These are phyloP conservation scores for Exserohilum rostratum DNA, from an alignment of 2,329 filamentous ascomycete species.

Conservation along the genomic window DNA sequence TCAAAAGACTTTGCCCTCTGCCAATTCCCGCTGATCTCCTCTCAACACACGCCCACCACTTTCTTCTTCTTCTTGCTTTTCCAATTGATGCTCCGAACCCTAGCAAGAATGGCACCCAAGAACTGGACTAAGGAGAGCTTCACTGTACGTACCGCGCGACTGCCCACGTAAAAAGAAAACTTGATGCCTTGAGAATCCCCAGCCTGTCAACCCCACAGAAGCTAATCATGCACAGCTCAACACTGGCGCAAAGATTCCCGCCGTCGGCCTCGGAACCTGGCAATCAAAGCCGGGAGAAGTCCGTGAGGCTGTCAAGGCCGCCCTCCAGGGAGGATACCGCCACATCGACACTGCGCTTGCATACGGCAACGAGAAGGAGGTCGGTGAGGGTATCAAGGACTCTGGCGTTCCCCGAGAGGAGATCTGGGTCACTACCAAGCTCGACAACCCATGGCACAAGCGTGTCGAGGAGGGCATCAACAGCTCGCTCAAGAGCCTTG, in stretches of 20 bases:
- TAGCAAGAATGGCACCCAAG: constrained; percentile 40
- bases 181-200: too few relatives aligned
- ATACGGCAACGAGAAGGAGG: constrained; percentile 79
- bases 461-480: constrained; percentile 65
- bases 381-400: constrained; percentile 73
- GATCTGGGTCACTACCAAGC: constrained; percentile 81
- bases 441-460: constrained; percentile 77
- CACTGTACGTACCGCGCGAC: constrained; percentile 23
- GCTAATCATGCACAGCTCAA: constrained; percentile 33
- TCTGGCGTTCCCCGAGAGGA: constrained; percentile 68
- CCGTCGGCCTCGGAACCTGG: constrained; percentile 79
- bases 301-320: constrained; percentile 71
- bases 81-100: constrained; percentile 31
- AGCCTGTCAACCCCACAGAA: background rate
- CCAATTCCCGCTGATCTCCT: constrained; percentile 5
- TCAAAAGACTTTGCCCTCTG: constrained; percentile 12
- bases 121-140: constrained; percentile 48
- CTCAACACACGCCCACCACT: constrained; percentile 10
- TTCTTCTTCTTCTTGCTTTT: constrained; percentile 5
- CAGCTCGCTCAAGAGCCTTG: constrained; percentile 66
- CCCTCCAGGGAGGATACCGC: constrained; percentile 71
- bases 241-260: constrained; percentile 76
- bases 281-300: constrained; percentile 74
- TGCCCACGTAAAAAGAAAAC: too few relatives aligned
- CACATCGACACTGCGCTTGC: constrained; percentile 79